Percentiles rank a stretch among this genome's conserved stretches.
These are phyloP conservation scores for Kodamaea lidongshanica DNA, from an alignment of 805 yeast species.

Conservation along the genomic window DNA sequence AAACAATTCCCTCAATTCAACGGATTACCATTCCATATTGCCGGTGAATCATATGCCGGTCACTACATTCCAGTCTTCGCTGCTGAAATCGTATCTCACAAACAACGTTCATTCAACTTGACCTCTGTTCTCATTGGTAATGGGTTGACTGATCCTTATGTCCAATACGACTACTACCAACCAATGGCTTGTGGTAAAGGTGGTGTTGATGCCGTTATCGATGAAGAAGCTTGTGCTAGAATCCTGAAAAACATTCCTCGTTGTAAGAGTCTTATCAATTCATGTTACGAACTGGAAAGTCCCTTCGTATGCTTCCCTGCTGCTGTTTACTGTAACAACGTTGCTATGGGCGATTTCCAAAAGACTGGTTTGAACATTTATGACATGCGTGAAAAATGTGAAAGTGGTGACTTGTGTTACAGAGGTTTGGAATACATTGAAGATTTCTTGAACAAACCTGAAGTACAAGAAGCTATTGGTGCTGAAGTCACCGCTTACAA, in stretches of 20 bases:
- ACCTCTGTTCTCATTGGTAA: conserved; percentile 85
- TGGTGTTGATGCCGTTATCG: conserved; percentile 70
- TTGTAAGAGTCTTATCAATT: conserved; percentile 67
- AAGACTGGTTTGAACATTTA: conserved; percentile 85
- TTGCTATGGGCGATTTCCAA: conserved; percentile 52
- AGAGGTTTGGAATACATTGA: conserved; percentile 70
- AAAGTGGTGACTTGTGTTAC: conserved; percentile 66
- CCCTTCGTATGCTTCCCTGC: conserved; percentile 91
- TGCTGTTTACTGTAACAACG: conserved; percentile 79
- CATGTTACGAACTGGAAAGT: conserved; percentile 71
- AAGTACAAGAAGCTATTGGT: conserved; percentile 77
- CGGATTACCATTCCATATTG: conserved; percentile 65
- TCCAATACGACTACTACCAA: conserved; percentile 71
- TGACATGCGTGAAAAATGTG: conserved; percentile 79
- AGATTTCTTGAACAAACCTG: conserved; percentile 67
- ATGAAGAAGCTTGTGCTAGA: conserved; percentile 59
- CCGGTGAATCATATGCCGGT: conserved; percentile 94
- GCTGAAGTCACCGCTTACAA: conserved; percentile 78
- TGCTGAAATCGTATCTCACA: conserved; percentile 64
- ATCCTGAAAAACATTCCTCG: conserved; percentile 62
- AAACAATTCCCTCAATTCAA: conserved; percentile 71
- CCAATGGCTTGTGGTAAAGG: conserved; percentile 95
- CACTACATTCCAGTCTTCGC: conserved; percentile 92
- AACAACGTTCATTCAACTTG: conserved; percentile 50
- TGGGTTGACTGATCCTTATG: conserved; percentile 81